phyloP scores from a whole-genome alignment of 2,329 filamentous ascomycete species.

The Trichoderma brevicompactum region DNA sequence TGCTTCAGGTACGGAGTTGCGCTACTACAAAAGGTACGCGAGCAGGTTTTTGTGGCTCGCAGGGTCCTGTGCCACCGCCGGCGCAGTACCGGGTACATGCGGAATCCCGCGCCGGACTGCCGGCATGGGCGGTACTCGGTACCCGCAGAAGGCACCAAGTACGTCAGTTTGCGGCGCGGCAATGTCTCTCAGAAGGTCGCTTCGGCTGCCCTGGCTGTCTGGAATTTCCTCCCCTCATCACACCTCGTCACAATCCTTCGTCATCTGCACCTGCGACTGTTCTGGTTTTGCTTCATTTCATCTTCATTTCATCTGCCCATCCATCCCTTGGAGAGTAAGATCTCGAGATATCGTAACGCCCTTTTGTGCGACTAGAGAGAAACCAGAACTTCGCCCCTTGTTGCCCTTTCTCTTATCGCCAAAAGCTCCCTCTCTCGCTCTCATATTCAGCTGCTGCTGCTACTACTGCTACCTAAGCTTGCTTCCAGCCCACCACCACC shows the following conservation, averaged over 20 bases:
- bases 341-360: too few species aligned
- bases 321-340: too few species aligned
- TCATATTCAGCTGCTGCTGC: too few species aligned
- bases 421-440: too few species aligned
- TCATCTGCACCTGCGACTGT: slow-evolving; percentile 16
- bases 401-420: too few species aligned
- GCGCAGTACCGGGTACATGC: background rate
- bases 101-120: background rate
- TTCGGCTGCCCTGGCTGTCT: slow-evolving; percentile 6
- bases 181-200: slow-evolving; percentile 13
- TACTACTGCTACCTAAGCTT: background rate
- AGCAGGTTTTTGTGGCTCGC: background rate
- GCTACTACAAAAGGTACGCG: background rate
- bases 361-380: too few species aligned
- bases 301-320: background rate
- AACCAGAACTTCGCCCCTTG: too few species aligned
- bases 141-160: background rate
- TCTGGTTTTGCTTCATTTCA: slow-evolving; percentile 17
- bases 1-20: slow-evolving; percentile 7
- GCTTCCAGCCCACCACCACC: background rate
- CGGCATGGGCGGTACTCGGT: background rate
- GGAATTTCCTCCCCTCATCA: slow-evolving; percentile 25
- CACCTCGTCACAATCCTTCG: slow-evolving; percentile 29
- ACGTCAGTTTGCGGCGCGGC: background rate
- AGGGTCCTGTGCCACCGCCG: background rate